These are phyloP conservation scores for Diutina pseudorugosa DNA, from an alignment of 1,139 yeast genomes.

Conservation along the genomic window DNA sequence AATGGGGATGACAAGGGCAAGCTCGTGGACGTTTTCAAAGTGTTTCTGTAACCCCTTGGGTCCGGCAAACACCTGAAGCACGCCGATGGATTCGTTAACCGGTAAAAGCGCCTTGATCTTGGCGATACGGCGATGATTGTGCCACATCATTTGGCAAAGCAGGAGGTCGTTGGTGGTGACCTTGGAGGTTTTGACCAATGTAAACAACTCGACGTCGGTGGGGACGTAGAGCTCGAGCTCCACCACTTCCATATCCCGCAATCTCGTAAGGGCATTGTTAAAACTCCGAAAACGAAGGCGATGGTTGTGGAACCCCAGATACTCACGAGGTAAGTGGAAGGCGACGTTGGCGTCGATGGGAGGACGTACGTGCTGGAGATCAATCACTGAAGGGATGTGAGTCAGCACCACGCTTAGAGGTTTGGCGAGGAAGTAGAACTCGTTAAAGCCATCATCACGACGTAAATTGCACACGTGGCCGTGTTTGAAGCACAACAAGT, in stretches of 20 bases:
- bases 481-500: conserved; percentile 29
- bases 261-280: conserved; percentile 64
- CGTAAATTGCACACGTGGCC: conserved; percentile 25
- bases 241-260: conserved; percentile 64
- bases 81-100: conserved; percentile 52
- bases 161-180: conserved; percentile 42
- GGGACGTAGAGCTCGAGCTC: conserved; percentile 73
- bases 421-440: conserved; percentile 63
- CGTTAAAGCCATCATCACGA: conserved; percentile 18
- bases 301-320: conserved; percentile 64
- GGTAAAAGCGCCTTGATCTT: conserved; percentile 78
- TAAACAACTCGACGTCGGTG: conserved; percentile 49
- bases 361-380: conserved; percentile 78
- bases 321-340: conserved; percentile 69
- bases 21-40: conserved; percentile 50
- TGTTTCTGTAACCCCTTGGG: conserved; percentile 50
- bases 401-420: conserved; percentile 72
- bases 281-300: conserved; percentile 50
- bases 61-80: conserved; percentile 67
- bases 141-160: conserved; percentile 69
- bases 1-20: conserved; percentile 68
- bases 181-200: conserved; percentile 41
- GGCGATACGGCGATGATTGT: conserved; percentile 46
- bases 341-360: conserved; percentile 72
- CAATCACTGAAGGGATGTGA: conserved; percentile 71